phyloP scores from a whole-genome alignment of 1,139 yeast genomes.

The Sugiyamaella sp. region DNA sequence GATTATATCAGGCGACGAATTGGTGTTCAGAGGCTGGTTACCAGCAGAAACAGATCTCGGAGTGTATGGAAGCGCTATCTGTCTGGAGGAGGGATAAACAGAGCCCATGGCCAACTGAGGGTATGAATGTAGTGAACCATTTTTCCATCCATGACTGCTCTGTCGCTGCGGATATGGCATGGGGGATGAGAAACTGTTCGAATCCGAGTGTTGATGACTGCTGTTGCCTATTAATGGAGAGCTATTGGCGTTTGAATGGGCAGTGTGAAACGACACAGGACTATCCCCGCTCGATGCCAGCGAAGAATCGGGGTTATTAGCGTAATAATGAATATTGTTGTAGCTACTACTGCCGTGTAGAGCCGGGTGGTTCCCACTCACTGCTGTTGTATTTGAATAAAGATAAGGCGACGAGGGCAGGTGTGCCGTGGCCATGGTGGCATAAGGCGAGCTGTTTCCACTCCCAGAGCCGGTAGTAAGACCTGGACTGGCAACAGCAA shows the following conservation, averaged over 20 bases:
- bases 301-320: constrained; percentile 14
- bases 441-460: neutral
- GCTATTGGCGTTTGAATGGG: constrained; percentile 15
- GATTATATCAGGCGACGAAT: constrained; percentile 2
- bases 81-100: constrained; percentile 1
- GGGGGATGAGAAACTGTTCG: constrained; percentile 10
- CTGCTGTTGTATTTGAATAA: constrained; percentile 10
- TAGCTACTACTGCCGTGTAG: constrained; percentile 9
- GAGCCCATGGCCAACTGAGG: neutral
- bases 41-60: constrained; percentile 17
- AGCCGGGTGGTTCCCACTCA: constrained; percentile 5
- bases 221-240: constrained; percentile 4
- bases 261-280: constrained; percentile 21
- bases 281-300: constrained; percentile 11
- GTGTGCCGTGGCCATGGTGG: constrained; percentile 8
- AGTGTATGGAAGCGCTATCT: constrained; percentile 1
- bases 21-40: neutral
- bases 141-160: constrained; percentile 20
- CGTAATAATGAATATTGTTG: constrained; percentile 10
- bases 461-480: neutral
- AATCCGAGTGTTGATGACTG: constrained; percentile 6
- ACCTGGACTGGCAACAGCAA: neutral
- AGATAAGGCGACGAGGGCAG: constrained; percentile 16
- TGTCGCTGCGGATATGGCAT: constrained; percentile 16
- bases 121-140: neutral